A percentile compares a stretch with the other conserved stretches of the same genome.
phyloP scores from a whole-genome alignment of 768 basidiomycete species.

The Tulasnella sp. region DNA sequence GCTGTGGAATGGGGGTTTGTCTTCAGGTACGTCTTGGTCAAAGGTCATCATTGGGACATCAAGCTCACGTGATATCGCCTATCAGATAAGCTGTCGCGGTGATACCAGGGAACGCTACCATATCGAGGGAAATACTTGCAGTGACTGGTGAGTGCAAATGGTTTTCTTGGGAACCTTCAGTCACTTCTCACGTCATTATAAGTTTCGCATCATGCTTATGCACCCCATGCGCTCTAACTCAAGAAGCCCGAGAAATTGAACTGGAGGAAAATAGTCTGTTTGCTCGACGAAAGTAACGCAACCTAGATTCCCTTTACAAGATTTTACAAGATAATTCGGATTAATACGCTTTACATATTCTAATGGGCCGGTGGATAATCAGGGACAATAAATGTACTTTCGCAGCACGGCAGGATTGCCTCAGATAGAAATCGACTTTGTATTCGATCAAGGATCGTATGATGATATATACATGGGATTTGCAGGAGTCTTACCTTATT shows the following conservation, averaged over 20 bases:
- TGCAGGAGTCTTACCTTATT: too few relatives aligned
- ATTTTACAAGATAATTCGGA: too few relatives aligned
- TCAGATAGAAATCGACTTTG: too few relatives aligned
- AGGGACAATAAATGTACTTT: too few relatives aligned
- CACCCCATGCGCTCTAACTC: constrained; percentile 13
- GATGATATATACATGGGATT: too few relatives aligned
- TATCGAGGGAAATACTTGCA: constrained; percentile 33
- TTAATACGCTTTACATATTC: too few relatives aligned
- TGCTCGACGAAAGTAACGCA: too few relatives aligned
- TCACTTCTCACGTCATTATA: background rate
- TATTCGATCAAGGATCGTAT: too few relatives aligned
- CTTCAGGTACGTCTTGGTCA: constrained; percentile 28
- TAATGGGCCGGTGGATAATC: too few relatives aligned
- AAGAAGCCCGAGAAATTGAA: constrained; percentile 14
- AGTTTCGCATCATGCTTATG: constrained; percentile 1
- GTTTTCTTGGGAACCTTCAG: background rate
- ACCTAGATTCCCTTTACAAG: too few relatives aligned
- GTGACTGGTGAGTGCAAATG: constrained; percentile 26
- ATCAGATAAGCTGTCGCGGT: constrained; percentile 28
- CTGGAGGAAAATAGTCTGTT: constrained; percentile 14
- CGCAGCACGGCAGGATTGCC: too few relatives aligned
- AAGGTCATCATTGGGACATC: constrained; percentile 17
- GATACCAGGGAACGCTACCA: constrained; percentile 33
- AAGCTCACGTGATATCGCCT: constrained; percentile 15
- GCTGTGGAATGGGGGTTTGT: constrained; percentile 28